phyloP scores from a whole-genome alignment of 495 filamentous ascomycete genomes.

The Penicillium coffeae region DNA sequence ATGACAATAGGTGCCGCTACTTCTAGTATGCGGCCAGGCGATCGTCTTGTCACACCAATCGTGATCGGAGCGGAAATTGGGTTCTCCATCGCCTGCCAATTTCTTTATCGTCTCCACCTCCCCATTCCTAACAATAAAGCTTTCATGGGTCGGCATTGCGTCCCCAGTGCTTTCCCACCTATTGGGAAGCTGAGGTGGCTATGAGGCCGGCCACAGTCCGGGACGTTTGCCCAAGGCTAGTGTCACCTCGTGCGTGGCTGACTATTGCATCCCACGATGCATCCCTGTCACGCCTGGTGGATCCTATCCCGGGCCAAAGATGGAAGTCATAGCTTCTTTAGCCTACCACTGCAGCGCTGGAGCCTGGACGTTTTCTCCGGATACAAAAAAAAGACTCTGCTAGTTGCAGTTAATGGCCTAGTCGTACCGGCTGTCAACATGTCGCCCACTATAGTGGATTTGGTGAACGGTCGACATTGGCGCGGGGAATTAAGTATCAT shows the following conservation, averaged over 20 bases:
- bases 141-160: not conserved
- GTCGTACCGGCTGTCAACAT: not conserved
- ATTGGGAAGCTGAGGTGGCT: not conserved
- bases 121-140: not conserved
- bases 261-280: not conserved
- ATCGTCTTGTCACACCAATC: conserved; percentile 28
- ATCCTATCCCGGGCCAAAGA: not conserved
- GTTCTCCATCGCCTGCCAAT: conserved; percentile 3
- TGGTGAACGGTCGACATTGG: not conserved
- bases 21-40: conserved; percentile 16
- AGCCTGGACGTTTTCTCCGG: conserved; percentile 13
- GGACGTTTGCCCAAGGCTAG: not conserved
- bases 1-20: conserved; percentile 15
- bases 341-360: conserved; percentile 15
- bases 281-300: conserved; percentile 14
- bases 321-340: not conserved
- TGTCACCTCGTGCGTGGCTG: not conserved
- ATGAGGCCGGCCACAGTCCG: too few relatives aligned
- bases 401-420: not conserved
- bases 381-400: conserved; percentile 13
- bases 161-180: conserved; percentile 5
- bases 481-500: too few relatives aligned
- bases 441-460: not conserved
- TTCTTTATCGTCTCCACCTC: conserved; percentile 1
- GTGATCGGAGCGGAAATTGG: conserved; percentile 20